Evolutionary conservation across 2,329 filamentous ascomycete genomes (phyloP).

Genomic region (Phialocephala sp.): DNA sequence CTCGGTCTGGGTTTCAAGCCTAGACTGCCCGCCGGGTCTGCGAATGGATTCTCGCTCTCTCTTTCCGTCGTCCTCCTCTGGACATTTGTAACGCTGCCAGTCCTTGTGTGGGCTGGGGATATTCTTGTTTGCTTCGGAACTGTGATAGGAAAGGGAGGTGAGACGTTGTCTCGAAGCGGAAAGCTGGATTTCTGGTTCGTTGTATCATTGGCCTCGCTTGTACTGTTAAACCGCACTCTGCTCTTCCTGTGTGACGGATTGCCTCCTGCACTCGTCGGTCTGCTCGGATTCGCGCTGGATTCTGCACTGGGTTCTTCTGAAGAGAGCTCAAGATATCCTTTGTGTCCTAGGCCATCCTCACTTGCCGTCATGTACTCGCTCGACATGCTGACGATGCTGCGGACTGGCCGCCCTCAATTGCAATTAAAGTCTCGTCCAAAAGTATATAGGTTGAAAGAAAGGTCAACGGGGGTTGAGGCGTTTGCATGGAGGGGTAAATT

Average conservation of each 20-base stretch:
- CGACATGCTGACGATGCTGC: slow-evolving; percentile 28
- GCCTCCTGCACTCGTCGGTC: slow-evolving; percentile 35
- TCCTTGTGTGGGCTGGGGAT: slow-evolving; percentile 40
- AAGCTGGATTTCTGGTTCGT: slow-evolving; percentile 37
- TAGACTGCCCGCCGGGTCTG: slow-evolving; percentile 27
- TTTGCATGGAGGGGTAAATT: slow-evolving; percentile 13
- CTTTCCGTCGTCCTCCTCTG: slow-evolving; percentile 33
- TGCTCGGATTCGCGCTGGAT: slow-evolving; percentile 34
- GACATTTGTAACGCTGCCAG: slow-evolving; percentile 31
- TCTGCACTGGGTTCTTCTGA: slow-evolving; percentile 31
- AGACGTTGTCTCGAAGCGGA: slow-evolving; percentile 32
- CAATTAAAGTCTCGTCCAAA: not conserved
- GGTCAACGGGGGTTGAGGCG: not conserved
- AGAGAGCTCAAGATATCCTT: slow-evolving; percentile 29
- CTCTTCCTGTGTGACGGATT: slow-evolving; percentile 26
- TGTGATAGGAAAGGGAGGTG: slow-evolving; percentile 20
- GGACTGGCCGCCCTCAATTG: not conserved
- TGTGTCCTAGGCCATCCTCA: slow-evolving; percentile 26
- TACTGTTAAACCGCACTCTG: slow-evolving; percentile 43
- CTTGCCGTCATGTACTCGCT: slow-evolving; percentile 34
- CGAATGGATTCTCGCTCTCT: slow-evolving; percentile 40
- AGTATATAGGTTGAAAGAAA: slow-evolving; percentile 1
- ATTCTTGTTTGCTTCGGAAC: slow-evolving; percentile 28
- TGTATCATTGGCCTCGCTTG: slow-evolving; percentile 41
- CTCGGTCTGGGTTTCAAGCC: slow-evolving; percentile 36